phyloP scores from a whole-genome alignment of 441 rosid genomes.

The Sinapis alba region DNA sequence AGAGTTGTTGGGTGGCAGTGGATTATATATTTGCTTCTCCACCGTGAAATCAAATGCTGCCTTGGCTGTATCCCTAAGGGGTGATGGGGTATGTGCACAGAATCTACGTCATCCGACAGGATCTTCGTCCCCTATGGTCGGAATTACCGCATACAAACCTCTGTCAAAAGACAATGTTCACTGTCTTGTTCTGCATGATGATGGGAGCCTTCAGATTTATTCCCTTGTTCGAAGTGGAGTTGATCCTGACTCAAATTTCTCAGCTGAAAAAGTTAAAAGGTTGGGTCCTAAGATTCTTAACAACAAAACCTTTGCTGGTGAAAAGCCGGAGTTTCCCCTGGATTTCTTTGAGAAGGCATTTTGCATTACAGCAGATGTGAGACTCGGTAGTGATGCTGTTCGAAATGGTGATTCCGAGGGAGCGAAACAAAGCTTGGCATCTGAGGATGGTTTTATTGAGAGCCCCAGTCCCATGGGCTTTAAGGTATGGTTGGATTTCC shows the following conservation, averaged over 20 bases:
- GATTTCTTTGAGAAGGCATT: conserved; percentile 99
- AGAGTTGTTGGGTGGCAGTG: conserved; percentile 84
- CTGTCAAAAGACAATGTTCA: conserved; percentile 93
- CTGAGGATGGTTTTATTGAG: conserved; percentile 98
- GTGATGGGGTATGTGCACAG: conserved; percentile 77
- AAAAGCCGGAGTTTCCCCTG: conserved; percentile 94
- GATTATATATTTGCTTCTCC: conserved; percentile 89
- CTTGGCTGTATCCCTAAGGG: conserved; percentile 70
- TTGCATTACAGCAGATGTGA: conserved; percentile 95
- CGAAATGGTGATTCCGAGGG: conserved; percentile 97
- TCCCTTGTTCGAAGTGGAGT: conserved; percentile 70
- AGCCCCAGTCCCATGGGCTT: conserved; percentile 91
- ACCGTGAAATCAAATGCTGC: conserved; percentile 81
- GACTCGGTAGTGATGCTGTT: conserved; percentile 93
- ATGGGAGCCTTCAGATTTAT: conserved; percentile 99
- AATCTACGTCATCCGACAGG: conserved; percentile 84
- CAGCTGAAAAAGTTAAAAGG: conserved; percentile 89
- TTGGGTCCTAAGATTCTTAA: conserved; percentile 91
- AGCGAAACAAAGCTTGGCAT: conserved; percentile 89
- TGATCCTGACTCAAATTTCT: conserved; percentile 70
- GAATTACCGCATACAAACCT: conserved; percentile 95
- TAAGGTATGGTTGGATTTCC: conserved; percentile 63
- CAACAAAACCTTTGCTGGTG: conserved; percentile 82
- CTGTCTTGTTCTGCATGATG: conserved; percentile 98
- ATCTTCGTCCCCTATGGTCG: conserved; percentile 91